Base-by-base conservation (phyloP, 1,284 basidiomycete species). In the Boletus sp. region DNA sequence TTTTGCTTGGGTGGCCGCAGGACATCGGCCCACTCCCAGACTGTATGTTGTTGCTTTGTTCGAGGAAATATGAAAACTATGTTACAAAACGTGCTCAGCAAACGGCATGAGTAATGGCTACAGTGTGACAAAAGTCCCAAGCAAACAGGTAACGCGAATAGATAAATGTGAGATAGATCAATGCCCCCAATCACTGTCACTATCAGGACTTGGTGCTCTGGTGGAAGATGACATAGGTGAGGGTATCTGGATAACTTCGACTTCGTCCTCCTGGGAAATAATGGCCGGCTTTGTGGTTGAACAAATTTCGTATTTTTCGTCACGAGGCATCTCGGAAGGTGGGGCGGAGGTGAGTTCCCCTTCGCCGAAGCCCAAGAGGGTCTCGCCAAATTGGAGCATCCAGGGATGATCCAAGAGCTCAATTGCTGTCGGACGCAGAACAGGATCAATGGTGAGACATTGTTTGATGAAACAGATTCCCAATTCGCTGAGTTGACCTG, bases 391-490 rank as follows among this genome's bases (percentile, higher is more conserved):
- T 56, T 90, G 86, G 47, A 90, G 78, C 79, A 99, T 93, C 97
- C 97, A 99, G 21, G 88, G 85, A 75, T 99, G 94, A 52, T 90
- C 83, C 77, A 96, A 85, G 28, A 99, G 82, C 73, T 98, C 94
- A 14, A 81, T 76, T 0, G 97, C 95, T 8, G 90, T 88, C 0
- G 97, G 97, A 49, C 97, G 85, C 62, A 85, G 79, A 71, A 90
- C 80, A 0, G 97, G 89, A 70, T 98, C 94, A 60, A 99, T 92
- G 14, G 86, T 94, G 37, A 99, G 79, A 75, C 97, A 98, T 69
- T 90, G 87, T 60, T 93, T 89, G 75, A 98, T 95, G 75, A 99
- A 99, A 74, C 91, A 90, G 72, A 98, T 97, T 31, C 97, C 97
- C 51, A 91, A 75, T 46, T 91, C 89, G 69, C 93, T 93, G 44